A percentile compares a stretch with the other conserved stretches of the same genome.
phyloP scores from a whole-genome alignment of 768 basidiomycete genomes.

The Suillus decipiens region DNA sequence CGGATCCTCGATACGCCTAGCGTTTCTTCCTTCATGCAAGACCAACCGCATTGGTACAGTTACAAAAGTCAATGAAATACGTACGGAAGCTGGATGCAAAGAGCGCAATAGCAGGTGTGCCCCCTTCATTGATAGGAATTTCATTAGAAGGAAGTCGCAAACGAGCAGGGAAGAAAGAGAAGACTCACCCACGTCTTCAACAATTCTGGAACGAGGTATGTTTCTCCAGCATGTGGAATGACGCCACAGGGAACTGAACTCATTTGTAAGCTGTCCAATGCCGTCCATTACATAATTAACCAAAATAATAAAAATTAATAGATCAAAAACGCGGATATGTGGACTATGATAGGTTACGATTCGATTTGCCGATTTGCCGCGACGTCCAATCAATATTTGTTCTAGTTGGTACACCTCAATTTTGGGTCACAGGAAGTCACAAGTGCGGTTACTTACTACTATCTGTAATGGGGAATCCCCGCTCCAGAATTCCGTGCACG shows the following conservation, averaged over 20 bases:
- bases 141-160: not conserved
- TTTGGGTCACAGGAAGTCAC: too few species aligned
- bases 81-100: slow-evolving; percentile 58
- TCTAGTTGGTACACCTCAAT: too few species aligned
- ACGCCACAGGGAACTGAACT: slow-evolving; percentile 81
- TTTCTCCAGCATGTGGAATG: slow-evolving; percentile 82
- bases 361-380: too few species aligned
- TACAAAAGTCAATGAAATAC: not conserved
- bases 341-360: too few species aligned
- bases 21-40: slow-evolving; percentile 59
- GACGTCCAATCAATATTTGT: too few species aligned
- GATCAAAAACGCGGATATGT: too few species aligned
- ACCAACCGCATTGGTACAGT: slow-evolving; percentile 3
- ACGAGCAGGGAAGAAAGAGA: slow-evolving; percentile 6
- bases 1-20: slow-evolving; percentile 79
- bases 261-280: slow-evolving; percentile 63
- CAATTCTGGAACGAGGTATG: slow-evolving; percentile 78
- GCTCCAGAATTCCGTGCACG: too few species aligned
- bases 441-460: too few species aligned
- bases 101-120: slow-evolving; percentile 72
- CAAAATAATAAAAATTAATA: slow-evolving; percentile 11
- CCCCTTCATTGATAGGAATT: slow-evolving; percentile 41
- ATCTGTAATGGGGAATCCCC: too few species aligned
- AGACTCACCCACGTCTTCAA: slow-evolving; percentile 60
- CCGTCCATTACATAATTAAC: not conserved